Evolutionary conservation across 768 basidiomycete species (phyloP).

Genomic region (Serendipita sp.): DNA sequence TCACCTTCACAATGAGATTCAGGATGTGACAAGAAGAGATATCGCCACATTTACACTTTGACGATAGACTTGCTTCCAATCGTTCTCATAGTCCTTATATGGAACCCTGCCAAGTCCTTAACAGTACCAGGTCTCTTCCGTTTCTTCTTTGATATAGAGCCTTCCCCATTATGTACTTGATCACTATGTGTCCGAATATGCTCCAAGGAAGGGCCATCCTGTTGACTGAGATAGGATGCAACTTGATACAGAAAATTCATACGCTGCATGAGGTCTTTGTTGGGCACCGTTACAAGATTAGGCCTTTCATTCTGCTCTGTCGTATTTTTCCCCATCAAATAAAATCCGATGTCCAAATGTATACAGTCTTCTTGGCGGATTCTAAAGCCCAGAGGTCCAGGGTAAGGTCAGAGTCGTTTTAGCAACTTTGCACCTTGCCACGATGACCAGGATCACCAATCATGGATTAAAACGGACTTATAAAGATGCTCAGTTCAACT

Average conservation of each 20-base stretch:
- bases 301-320: neutral
- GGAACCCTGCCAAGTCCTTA: neutral
- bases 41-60: neutral
- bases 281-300: neutral
- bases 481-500: conserved; percentile 42
- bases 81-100: neutral
- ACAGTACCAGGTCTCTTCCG: neutral
- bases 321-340: neutral
- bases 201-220: neutral
- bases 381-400: neutral
- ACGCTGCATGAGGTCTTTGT: neutral
- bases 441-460: conserved; percentile 61
- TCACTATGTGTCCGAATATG: neutral
- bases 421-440: neutral
- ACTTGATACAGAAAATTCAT: conserved; percentile 9
- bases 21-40: neutral
- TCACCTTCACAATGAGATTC: neutral
- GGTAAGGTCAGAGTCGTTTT: neutral
- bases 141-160: neutral
- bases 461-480: conserved; percentile 62
- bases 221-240: conserved; percentile 6
- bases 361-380: neutral
- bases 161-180: neutral
- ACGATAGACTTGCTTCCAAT: conserved; percentile 3
- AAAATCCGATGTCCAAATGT: neutral